Evolutionary conservation across 1,139 yeast species (phyloP), one percentile per base, ranked within the genome.

Genomic region (Nakaseomyces sp.): DNA sequence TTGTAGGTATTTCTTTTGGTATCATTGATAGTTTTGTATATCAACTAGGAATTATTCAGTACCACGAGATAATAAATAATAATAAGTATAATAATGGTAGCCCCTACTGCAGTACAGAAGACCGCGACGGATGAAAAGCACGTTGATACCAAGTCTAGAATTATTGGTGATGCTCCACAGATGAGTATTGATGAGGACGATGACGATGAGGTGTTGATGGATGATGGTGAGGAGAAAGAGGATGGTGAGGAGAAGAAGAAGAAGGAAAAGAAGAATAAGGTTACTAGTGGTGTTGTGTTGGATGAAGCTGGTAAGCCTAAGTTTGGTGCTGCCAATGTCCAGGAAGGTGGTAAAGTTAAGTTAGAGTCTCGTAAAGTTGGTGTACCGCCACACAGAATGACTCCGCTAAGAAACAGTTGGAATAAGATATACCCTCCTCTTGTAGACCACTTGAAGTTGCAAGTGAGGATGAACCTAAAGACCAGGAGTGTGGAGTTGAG

Each of bases 361-460:
- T 71, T 81, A 48, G 96, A 88, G 64, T 74, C 82, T 47, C 76
- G 97, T 68, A 88, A 88, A 61, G 85, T 93, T 12, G 77, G 94
- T 7, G 93, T 91, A 29, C 98, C 98, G 31, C 97, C 96, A 26
- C 97, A 91, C 64, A 76, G 98, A 71, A 81, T 91, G 87, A 76
- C 94, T 1, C 97, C 98, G 12, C 74, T 91, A 56, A 84, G 88
- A 64, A 76, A 77, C 52, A 74, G 81, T 42, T 91, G 99, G 99
- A 74, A 86, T 43, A 91, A 91, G 64, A 82, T 91, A 46, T 93
- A 91, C 62, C 95, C 95, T 30, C 97, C 98, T 6, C 72, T 91
- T 53, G 97, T 91, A 29, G 96, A 91, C 50, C 96, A 88, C 65
- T 74, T 91, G 55, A 87, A 91, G 63, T 71, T 91, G 52, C 98